Evolutionary conservation across 2,329 filamentous ascomycete species (phyloP), one percentile per base, ranked within the genome.

Genomic region (Cladophialophora psammophila): DNA sequence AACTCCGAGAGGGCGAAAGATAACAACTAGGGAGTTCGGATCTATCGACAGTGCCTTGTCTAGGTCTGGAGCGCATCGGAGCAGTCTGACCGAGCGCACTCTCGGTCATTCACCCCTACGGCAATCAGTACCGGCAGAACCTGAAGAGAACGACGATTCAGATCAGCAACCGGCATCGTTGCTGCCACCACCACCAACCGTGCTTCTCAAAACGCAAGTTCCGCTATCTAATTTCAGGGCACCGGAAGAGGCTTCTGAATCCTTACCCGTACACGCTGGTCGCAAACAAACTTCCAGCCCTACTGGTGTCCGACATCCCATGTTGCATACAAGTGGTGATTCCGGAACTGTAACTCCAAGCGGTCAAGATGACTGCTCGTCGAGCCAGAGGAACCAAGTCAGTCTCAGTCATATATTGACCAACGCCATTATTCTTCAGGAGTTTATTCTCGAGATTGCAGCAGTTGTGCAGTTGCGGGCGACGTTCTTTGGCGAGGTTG

Each of bases 371-470:
- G 62, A 52, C n/a, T n/a, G 6, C 4, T 32, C 36, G 15, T 26
- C 13, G 7, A 32, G 48, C 18, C 40, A 58, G 9, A 75, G 79
- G 5, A 79, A 78, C 57, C 84, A 83, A 9, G 89, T 88, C 7
- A 92, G 89, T 7, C 86, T 95, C 4, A 92, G 90, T 48, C 91
- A 94, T 76, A 82, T 94, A 10, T 80, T 95, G 69, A 94, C 91
- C 5, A 95, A 94, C 76, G 87, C 91, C 48, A 87, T 94, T 65
- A 86, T 94, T 59, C 82, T 93, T 65, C 92, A 95, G 76, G 90
- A 91, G 40, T 95, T 95, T 75, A 79, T 94, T 58, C 83, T 94
- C 58, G 92, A 95, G 77, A 78, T 94, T 64, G 88, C 91, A 1
- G 90, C 90, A 32, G 78, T 94, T 72, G 83, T 93, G 66, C 91